Conservation (phyloP, 129 eudicot species). For the Mikania micrantha region DNA sequence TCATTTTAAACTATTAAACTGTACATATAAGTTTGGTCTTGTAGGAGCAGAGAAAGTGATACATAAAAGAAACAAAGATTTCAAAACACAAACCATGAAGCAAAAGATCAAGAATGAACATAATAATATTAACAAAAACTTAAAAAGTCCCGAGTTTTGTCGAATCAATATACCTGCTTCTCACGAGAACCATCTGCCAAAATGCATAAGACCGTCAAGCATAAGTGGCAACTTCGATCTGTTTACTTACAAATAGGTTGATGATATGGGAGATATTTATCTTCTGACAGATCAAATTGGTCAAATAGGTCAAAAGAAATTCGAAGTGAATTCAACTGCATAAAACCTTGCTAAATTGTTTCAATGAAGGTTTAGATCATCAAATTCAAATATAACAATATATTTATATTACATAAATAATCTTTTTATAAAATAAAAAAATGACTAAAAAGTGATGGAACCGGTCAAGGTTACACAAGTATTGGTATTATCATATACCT, state of each 20-base stretch:
- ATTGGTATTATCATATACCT: too few species aligned
- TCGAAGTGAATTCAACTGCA: not conserved
- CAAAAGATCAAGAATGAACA: constrained; percentile 20
- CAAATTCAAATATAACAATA: too few species aligned
- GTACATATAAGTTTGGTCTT: constrained; percentile 15
- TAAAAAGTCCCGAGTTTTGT: constrained; percentile 11
- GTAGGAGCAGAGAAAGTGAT: constrained; percentile 8
- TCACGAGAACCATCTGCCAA: constrained; percentile 6
- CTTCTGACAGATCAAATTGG: not conserved
- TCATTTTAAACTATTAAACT: constrained; percentile 6
- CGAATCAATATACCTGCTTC: constrained; percentile 2
- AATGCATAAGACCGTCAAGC: not conserved
- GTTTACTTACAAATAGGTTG: not conserved
- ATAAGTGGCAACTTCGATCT: not conserved
- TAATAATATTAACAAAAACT: not conserved
- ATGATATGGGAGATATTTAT: not conserved
- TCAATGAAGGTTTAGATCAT: not conserved
- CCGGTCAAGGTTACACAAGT: not conserved
- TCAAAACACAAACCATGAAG: constrained; percentile 11
- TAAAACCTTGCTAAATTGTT: not conserved
- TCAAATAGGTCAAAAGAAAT: not conserved
- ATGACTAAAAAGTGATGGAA: not conserved
- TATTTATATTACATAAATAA: too few species aligned
- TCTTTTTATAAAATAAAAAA: not conserved
- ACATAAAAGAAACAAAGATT: constrained; percentile 1